Evolutionary conservation across 176 grass and related monocot species (phyloP).

Genomic region (Oryza coarctata): DNA sequence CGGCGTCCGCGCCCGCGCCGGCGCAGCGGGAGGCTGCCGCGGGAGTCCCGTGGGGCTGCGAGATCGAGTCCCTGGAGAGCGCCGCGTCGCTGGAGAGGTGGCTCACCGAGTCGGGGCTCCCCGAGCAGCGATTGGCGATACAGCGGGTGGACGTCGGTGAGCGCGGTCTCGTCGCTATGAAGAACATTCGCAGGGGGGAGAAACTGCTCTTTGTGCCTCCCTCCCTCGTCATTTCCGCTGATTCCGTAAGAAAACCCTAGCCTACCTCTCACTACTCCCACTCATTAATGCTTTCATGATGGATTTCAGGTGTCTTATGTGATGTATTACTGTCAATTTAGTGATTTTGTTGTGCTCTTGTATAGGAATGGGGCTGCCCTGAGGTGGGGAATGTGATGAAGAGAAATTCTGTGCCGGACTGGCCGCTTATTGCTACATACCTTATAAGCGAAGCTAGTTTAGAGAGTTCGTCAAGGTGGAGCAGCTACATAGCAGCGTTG

Average conservation of each 20-base stretch:
- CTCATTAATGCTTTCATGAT: too few species aligned
- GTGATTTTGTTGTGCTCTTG: conserved; percentile 3
- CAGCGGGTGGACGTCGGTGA: conserved; percentile 79
- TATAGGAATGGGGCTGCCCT: conserved; percentile 70
- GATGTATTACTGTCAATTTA: not conserved
- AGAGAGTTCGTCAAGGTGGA: conserved; percentile 71
- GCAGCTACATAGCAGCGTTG: conserved; percentile 81
- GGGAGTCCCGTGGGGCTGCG: conserved; percentile 77
- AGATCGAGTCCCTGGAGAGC: conserved; percentile 89
- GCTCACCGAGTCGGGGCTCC: conserved; percentile 76
- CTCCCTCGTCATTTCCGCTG: conserved; percentile 75
- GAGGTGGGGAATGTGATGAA: conserved; percentile 73
- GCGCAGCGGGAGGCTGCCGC: conserved; percentile 23
- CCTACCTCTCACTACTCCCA: not conserved
- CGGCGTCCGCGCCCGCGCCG: conserved; percentile 39
- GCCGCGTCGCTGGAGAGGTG: conserved; percentile 74
- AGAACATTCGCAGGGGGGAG: conserved; percentile 90
- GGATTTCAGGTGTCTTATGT: not conserved
- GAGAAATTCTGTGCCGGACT: conserved; percentile 82
- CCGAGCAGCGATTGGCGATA: conserved; percentile 70
- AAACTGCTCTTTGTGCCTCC: conserved; percentile 97
- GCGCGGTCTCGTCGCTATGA: conserved; percentile 87
- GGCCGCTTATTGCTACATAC: conserved; percentile 91
- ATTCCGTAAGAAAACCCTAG: conserved; percentile 51
- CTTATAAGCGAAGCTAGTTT: conserved; percentile 93